phyloP scores from a whole-genome alignment of 768 basidiomycete genomes.

The Pisolithus microcarpus region DNA sequence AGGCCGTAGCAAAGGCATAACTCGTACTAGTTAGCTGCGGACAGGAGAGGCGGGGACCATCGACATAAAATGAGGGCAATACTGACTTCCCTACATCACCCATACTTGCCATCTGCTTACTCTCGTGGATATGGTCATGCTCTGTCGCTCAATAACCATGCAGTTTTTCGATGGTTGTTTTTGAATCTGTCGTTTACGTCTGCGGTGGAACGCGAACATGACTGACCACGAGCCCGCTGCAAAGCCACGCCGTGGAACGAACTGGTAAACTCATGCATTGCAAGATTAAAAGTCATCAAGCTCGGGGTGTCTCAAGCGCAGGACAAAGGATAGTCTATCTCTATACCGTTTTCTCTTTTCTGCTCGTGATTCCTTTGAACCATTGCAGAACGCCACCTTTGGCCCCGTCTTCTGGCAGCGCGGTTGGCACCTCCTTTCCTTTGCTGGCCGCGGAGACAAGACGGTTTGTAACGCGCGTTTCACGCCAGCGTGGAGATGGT shows the following conservation, averaged over 20 bases:
- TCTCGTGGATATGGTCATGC: neutral
- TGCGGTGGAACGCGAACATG: too few relatives aligned
- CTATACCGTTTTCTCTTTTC: neutral
- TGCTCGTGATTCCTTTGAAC: neutral
- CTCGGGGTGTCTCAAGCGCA: too few relatives aligned
- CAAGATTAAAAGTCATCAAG: too few relatives aligned
- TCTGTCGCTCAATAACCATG: neutral
- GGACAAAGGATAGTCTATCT: too few relatives aligned
- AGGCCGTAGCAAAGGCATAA: slow-evolving; percentile 51
- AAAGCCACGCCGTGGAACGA: too few relatives aligned
- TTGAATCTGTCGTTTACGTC: too few relatives aligned
- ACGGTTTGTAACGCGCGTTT: neutral
- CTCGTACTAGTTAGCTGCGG: slow-evolving; percentile 32
- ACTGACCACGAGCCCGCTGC: too few relatives aligned
- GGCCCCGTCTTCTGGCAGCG: neutral
- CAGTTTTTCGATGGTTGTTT: too few relatives aligned
- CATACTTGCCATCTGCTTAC: neutral
- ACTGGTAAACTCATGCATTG: too few relatives aligned
- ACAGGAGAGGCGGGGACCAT: neutral
- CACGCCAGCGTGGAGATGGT: neutral
- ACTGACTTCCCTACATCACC: neutral
- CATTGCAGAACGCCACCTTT: neutral
- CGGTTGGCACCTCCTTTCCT: neutral
- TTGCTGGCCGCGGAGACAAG: neutral
- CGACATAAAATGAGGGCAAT: neutral